Percentiles rank a stretch among this genome's conserved stretches.
These are phyloP conservation scores for Paramecium tetraurelia DNA, from an alignment of 73 alveolate species.

Conservation along the genomic window DNA sequence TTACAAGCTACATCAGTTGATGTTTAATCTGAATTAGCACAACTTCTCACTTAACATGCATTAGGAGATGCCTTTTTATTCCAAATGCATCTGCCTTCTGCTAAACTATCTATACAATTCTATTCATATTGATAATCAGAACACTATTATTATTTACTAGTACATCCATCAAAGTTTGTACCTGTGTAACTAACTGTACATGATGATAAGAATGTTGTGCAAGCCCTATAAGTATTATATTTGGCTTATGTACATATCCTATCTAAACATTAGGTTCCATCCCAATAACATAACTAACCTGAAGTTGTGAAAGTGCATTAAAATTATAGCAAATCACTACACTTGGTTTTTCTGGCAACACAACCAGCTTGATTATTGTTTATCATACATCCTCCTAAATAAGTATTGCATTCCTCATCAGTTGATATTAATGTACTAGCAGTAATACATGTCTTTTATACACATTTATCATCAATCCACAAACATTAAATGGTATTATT, in stretches of 20 bases:
- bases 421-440: background rate
- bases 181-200: constrained; percentile 37
- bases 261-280: background rate
- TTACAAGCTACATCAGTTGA: constrained; percentile 12
- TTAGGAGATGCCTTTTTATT: constrained; percentile 11
- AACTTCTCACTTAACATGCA: constrained; percentile 31
- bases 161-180: background rate
- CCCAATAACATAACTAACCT: background rate
- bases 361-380: background rate
- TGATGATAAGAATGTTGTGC: background rate
- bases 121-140: background rate
- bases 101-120: background rate
- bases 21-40: background rate
- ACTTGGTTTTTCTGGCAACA: background rate
- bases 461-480: background rate
- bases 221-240: background rate
- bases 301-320: background rate
- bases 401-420: background rate
- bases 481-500: background rate
- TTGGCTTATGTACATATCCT: background rate
- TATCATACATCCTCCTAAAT: background rate
- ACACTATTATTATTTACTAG: background rate
- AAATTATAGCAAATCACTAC: background rate
- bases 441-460: background rate
- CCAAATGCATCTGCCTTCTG: background rate